These are phyloP conservation scores for Vanderwaltozyma yarrowii DNA, from an alignment of 805 yeast genomes.

Conservation along the genomic window DNA sequence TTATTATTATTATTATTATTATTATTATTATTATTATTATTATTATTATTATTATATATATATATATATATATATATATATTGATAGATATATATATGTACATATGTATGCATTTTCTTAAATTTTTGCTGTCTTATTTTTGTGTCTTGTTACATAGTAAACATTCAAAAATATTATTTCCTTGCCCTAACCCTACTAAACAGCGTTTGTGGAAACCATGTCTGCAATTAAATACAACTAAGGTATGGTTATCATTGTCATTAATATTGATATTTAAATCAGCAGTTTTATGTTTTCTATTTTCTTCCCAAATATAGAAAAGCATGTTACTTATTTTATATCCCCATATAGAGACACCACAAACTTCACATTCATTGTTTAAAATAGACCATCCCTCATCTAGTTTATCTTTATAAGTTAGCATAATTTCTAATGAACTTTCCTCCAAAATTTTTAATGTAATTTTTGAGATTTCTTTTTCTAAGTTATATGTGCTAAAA, in stretches of 20 bases:
- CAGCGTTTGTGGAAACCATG: slow-evolving; percentile 25
- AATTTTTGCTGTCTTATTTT: background rate
- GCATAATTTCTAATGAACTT: slow-evolving; percentile 42
- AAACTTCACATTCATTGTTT: slow-evolving; percentile 55
- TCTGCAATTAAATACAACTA: slow-evolving; percentile 20
- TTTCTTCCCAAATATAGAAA: slow-evolving; percentile 49
- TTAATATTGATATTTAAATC: no score
- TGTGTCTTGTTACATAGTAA: slow-evolving; percentile 11
- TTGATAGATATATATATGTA: no score
- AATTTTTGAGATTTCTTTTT: slow-evolving; percentile 42
- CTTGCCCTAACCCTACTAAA: slow-evolving; percentile 23
- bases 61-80: no score
- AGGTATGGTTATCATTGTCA: background rate
- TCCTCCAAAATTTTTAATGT: slow-evolving; percentile 46
- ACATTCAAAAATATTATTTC: slow-evolving; percentile 10
- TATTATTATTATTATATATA: no score
- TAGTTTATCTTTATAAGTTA: slow-evolving; percentile 32
- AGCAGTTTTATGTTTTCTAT: slow-evolving; percentile 19
- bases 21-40: no score
- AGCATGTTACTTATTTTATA: slow-evolving; percentile 40
- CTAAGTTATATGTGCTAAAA: slow-evolving; percentile 54
- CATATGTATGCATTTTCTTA: no score
- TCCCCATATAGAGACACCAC: slow-evolving; percentile 72
- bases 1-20: no score
- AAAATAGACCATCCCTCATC: slow-evolving; percentile 56